These are phyloP conservation scores for Immersiporthe knoxdaviesiana DNA, from an alignment of 2,329 filamentous ascomycete species.

Conservation along the genomic window DNA sequence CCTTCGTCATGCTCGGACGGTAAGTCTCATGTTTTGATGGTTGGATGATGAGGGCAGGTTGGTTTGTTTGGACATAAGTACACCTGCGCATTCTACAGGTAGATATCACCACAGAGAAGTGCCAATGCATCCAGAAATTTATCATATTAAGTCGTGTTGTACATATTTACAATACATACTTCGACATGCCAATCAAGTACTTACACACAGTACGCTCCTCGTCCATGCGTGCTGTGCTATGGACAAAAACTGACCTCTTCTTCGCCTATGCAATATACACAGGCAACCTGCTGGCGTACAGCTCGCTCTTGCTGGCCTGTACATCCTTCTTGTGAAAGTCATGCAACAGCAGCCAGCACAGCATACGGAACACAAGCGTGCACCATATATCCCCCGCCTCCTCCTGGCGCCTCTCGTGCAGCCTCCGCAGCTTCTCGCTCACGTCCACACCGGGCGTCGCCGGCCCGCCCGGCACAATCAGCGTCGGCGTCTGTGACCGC, in stretches of 20 bases:
- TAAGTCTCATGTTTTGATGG: not conserved
- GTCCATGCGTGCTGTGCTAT: not conserved
- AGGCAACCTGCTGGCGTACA: slow-evolving; percentile 58
- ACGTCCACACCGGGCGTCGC: slow-evolving; percentile 27
- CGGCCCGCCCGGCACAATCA: slow-evolving; percentile 3
- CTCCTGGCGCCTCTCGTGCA: slow-evolving; percentile 23
- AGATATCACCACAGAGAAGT: too few species aligned
- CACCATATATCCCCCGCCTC: slow-evolving; percentile 53
- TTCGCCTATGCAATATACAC: slow-evolving; percentile 52
- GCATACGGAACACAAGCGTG: slow-evolving; percentile 58
- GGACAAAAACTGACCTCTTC: not conserved
- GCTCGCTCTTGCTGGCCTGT: slow-evolving; percentile 56
- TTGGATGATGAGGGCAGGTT: not conserved
- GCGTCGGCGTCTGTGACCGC: slow-evolving; percentile 21
- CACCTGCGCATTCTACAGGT: too few species aligned
- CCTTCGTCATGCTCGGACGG: not conserved
- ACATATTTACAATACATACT: not conserved
- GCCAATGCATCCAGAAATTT: too few species aligned
- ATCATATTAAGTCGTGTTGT: not conserved
- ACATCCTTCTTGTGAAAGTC: slow-evolving; percentile 60
- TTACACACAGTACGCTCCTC: not conserved
- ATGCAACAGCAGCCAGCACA: slow-evolving; percentile 61
- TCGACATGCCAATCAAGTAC: not conserved
- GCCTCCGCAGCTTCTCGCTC: slow-evolving; percentile 19
- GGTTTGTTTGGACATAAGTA: too few species aligned